A percentile compares a stretch with the other conserved stretches of the same genome.
phyloP scores from a whole-genome alignment of 2,329 filamentous ascomycete species.

The Aspergillus thermomutatus region DNA sequence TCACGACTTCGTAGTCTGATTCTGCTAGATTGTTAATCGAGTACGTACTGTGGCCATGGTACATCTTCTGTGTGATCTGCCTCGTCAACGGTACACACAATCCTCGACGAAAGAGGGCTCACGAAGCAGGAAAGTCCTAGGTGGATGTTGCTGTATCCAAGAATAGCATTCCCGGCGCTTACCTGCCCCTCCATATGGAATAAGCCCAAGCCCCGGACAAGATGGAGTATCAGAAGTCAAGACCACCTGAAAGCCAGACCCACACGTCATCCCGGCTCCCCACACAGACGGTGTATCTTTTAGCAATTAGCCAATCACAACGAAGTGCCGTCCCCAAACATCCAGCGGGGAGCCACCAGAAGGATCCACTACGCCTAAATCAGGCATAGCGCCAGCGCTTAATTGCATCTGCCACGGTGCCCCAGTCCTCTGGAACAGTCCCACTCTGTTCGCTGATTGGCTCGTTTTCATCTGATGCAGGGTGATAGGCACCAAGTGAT shows the following conservation, averaged over 20 bases:
- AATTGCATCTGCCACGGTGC: constrained; percentile 14
- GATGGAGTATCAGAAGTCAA: background rate
- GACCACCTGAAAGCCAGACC: background rate
- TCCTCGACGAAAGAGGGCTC: background rate
- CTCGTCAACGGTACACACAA: background rate
- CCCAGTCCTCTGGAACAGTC: constrained; percentile 9
- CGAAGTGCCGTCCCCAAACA: background rate
- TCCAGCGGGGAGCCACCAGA: constrained; percentile 3
- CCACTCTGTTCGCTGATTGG: constrained; percentile 6
- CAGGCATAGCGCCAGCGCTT: constrained; percentile 19
- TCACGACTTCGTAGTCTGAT: background rate
- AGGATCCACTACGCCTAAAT: background rate
- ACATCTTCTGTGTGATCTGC: background rate
- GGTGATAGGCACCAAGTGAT: constrained; percentile 2
- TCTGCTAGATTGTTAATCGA: background rate
- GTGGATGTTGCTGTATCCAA: background rate
- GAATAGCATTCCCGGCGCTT: background rate
- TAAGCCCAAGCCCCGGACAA: background rate
- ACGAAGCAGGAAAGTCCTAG: background rate
- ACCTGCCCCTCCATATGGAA: background rate
- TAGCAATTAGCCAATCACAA: background rate
- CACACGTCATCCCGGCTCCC: background rate
- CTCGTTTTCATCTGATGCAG: constrained; percentile 2
- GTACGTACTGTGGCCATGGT: background rate
- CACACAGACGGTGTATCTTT: background rate